A percentile compares a stretch with the other conserved stretches of the same genome.
phyloP scores from a whole-genome alignment of 108 stramenopile species.

The Pseudonitzschia multistriata region DNA sequence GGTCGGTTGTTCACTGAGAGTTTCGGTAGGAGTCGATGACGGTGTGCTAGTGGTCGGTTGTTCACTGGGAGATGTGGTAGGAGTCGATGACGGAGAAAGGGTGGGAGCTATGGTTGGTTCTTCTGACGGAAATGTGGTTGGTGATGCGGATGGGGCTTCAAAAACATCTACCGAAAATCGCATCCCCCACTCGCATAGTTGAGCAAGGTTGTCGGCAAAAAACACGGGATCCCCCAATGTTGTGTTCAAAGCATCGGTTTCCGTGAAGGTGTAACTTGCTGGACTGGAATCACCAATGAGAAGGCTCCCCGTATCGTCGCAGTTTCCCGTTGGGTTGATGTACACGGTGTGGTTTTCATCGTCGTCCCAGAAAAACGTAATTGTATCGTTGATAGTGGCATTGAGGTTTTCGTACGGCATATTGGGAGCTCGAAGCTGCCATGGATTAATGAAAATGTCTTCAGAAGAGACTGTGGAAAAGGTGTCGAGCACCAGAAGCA shows the following conservation, averaged over 20 bases:
- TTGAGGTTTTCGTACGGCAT: constrained; percentile 6
- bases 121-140: neutral
- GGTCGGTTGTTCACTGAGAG: neutral
- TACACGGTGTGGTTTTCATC: constrained; percentile 11
- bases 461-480: neutral
- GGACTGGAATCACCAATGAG: constrained; percentile 4
- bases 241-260: neutral
- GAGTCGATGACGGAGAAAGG: neutral
- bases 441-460: constrained; percentile 16
- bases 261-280: constrained; percentile 1
- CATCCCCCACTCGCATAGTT: constrained; percentile 18
- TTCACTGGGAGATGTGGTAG: neutral
- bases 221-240: neutral
- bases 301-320: constrained; percentile 13
- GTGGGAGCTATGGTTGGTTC: neutral
- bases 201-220: constrained; percentile 7
- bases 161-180: neutral
- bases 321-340: constrained; percentile 17
- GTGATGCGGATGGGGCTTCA: neutral
- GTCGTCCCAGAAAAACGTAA: constrained; percentile 3
- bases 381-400: constrained; percentile 14
- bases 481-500: constrained; percentile 3
- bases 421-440: constrained; percentile 12
- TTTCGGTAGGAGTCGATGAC: neutral
- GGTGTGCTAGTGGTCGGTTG: neutral